phyloP scores from a whole-genome alignment of 805 yeast genomes.

The Kodamaea nitidulidarum region DNA sequence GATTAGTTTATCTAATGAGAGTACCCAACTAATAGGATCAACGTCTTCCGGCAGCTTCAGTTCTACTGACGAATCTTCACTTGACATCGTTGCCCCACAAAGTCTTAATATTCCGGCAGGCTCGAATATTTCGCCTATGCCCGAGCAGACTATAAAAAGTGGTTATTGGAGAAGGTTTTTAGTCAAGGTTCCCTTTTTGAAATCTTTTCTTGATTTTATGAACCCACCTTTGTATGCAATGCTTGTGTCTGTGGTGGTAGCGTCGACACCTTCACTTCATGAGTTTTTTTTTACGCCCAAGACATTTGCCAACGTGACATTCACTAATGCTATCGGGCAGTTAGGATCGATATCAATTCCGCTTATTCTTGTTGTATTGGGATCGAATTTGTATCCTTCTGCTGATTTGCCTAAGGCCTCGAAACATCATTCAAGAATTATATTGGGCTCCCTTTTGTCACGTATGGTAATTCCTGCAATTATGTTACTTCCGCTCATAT shows the following conservation, averaged over 20 bases:
- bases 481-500: conserved; percentile 61
- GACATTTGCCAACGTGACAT: conserved; percentile 57
- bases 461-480: conserved; percentile 77
- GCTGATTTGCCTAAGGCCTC: conserved; percentile 64
- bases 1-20: conserved; percentile 5
- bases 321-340: conserved; percentile 59
- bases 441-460: conserved; percentile 66
- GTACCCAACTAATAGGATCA: neutral
- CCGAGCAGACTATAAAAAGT: neutral
- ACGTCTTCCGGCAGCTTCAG: neutral
- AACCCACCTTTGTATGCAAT: conserved; percentile 84
- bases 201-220: conserved; percentile 44
- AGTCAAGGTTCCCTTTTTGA: conserved; percentile 11
- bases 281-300: conserved; percentile 51
- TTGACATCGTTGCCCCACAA: conserved; percentile 3
- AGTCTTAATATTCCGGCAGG: neutral
- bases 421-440: conserved; percentile 56
- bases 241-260: conserved; percentile 64
- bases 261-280: conserved; percentile 59
- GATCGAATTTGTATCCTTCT: conserved; percentile 73
- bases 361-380: conserved; percentile 67
- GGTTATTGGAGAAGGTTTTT: neutral
- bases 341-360: conserved; percentile 77
- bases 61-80: conserved; percentile 1
- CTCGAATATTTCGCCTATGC: neutral